These are phyloP conservation scores for Chionographis japonica DNA, from an alignment of 106 monocot genomes.

Conservation along the genomic window DNA sequence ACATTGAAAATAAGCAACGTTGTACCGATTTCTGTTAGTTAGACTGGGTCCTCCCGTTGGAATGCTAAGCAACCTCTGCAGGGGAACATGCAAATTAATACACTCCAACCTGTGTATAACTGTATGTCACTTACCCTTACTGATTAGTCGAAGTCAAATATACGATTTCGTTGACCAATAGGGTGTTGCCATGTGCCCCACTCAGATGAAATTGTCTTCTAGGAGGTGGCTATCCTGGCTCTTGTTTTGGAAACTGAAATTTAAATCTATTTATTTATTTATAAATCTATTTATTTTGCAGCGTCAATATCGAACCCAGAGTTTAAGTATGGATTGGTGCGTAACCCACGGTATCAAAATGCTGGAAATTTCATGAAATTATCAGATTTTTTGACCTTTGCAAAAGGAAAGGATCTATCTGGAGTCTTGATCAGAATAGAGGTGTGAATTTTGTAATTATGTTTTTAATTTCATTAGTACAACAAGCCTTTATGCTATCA, in stretches of 20 bases:
- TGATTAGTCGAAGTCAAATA: no score
- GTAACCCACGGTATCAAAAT: slow-evolving; percentile 51
- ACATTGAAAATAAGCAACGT: no score
- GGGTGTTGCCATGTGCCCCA: no score
- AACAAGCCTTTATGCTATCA: not conserved
- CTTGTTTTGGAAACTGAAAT: not conserved
- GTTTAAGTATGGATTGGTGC: slow-evolving; percentile 14
- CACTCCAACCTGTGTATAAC: no score
- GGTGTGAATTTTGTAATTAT: slow-evolving; percentile 27
- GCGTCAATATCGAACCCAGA: slow-evolving; percentile 42
- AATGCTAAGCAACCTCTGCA: no score
- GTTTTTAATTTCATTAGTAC: not conserved
- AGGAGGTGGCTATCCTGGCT: not conserved
- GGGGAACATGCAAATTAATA: no score
- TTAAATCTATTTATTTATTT: not conserved
- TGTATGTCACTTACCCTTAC: no score
- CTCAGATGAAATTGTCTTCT: no score
- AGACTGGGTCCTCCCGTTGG: no score
- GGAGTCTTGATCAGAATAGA: slow-evolving; percentile 75
- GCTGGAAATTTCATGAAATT: slow-evolving; percentile 54
- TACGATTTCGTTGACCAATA: no score
- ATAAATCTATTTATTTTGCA: slow-evolving; percentile 12
- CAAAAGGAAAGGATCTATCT: slow-evolving; percentile 38
- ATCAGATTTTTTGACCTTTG: slow-evolving; percentile 64
- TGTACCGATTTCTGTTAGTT: no score